Evolutionary conservation across 2,329 filamentous ascomycete genomes (phyloP).

Genomic region (Orbilia javanica): DNA sequence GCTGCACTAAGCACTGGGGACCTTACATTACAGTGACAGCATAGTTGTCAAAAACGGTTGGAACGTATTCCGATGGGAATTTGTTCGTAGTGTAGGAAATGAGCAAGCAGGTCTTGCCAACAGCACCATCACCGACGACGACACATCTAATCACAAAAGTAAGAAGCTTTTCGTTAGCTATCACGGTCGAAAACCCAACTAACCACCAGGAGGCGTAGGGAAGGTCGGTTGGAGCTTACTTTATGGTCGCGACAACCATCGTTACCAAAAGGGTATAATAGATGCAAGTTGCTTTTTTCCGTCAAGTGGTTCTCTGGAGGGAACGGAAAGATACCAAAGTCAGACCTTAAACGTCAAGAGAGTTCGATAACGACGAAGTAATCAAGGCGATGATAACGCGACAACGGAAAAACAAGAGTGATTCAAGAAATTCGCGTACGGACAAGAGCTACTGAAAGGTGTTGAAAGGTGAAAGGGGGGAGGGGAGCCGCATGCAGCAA

Average conservation of each 20-base stretch:
- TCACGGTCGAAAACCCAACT: slow-evolving; percentile 16
- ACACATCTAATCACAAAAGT: slow-evolving; percentile 80
- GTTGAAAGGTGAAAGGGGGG: slow-evolving; percentile 44
- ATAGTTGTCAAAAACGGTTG: slow-evolving; percentile 99
- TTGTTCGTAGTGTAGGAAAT: slow-evolving; percentile 99
- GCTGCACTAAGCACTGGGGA: background rate
- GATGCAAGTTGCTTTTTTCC: slow-evolving; percentile 55
- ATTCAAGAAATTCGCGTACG: slow-evolving; percentile 29
- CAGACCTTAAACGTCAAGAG: slow-evolving; percentile 6
- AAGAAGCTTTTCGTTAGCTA: slow-evolving; percentile 30
- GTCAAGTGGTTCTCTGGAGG: slow-evolving; percentile 44
- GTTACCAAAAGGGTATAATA: slow-evolving; percentile 60
- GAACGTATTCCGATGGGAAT: slow-evolving; percentile 99
- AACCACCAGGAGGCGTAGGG: slow-evolving; percentile 17
- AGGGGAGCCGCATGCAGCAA: slow-evolving; percentile 36
- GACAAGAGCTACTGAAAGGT: slow-evolving; percentile 28
- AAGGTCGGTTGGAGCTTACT: slow-evolving; percentile 66
- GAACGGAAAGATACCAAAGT: slow-evolving; percentile 31
- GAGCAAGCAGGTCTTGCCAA: slow-evolving; percentile 98
- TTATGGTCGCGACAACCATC: slow-evolving; percentile 75
- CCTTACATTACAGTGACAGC: slow-evolving; percentile 99
- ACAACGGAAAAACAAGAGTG: slow-evolving; percentile 19
- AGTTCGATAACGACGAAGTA: slow-evolving; percentile 23
- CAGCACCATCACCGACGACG: slow-evolving; percentile 98
- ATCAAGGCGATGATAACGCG: slow-evolving; percentile 39